Evolutionary conservation across 2,329 filamentous ascomycete species (phyloP), one percentile per base, ranked within the genome.

Genomic region (Ilyonectria robusta): DNA sequence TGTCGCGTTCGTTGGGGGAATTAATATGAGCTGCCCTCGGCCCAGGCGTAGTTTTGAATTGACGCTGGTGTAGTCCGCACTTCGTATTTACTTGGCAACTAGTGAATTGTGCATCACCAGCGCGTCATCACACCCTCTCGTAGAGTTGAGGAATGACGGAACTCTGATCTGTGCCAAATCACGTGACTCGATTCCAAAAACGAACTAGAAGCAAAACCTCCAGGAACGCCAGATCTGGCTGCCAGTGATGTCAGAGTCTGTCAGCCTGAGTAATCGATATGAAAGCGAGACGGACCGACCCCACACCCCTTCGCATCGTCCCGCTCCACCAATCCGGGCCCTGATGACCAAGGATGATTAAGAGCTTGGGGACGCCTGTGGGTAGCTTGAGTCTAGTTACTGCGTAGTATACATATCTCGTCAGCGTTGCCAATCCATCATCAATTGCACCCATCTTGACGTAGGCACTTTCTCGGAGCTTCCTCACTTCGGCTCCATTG

Each of bases 391-490:
- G 26, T 26, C 6, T 26, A 26, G 26, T 42, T 42, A 59, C 50
- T n/a, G 55, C 31, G 58, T 42, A 21, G 6, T 72, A 72, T 65
- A 67, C 71, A 73, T 72, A 70, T 70, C 54, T 72, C 63, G 72
- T 76, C 74, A 76, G 74, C 71, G 69, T 74, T 72, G 55, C 58
- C 67, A 77, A 75, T 67, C 58, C 65, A 61, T 73, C 62, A 48
- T 66, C 40, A 75, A 70, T 65, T 47, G 19, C 56, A 66, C 69
- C 51, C 59, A 63, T 64, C 31, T 35, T 40, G 26, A 55, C 63
- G 31, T 70, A 62, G 19, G 66, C 67, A 69, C n/a, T 10, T 79
- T 79, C 76, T 74, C 64, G 68, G 57, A 33, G 51, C 31, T 79
- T 74, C 64, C 68, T 58, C 33, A 54, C 33, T 79, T 78, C 75